A percentile compares a stretch with the other conserved stretches of the same genome.
Evolutionary conservation across 1,284 basidiomycete genomes (phyloP).

Genomic region (Boletellus deceptivus): DNA sequence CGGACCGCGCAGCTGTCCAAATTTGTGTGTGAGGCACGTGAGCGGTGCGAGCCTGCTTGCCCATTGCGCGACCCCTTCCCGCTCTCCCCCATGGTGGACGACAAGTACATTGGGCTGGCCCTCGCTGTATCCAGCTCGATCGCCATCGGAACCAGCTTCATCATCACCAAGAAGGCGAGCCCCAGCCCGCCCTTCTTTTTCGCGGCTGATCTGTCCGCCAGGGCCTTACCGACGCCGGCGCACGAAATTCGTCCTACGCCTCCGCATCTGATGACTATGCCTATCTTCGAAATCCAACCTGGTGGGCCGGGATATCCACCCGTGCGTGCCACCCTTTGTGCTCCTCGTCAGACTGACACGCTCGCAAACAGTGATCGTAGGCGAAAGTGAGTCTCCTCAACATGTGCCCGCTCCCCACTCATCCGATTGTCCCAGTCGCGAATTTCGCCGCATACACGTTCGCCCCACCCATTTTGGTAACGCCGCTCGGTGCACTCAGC

Average conservation of each 20-base stretch:
- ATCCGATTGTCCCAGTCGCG: slow-evolving; percentile 60
- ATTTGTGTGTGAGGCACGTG: no score
- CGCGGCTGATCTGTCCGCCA: slow-evolving; percentile 32
- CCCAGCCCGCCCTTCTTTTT: not conserved
- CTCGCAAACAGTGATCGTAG: slow-evolving; percentile 69
- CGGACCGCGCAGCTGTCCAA: no score
- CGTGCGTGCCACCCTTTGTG: slow-evolving; percentile 54
- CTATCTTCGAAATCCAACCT: slow-evolving; percentile 92
- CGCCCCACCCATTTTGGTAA: slow-evolving; percentile 96
- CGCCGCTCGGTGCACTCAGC: slow-evolving; percentile 92
- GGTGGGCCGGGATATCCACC: slow-evolving; percentile 97
- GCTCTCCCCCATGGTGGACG: slow-evolving; percentile 63
- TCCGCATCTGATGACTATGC: slow-evolving; percentile 75
- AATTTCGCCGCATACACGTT: slow-evolving; percentile 99
- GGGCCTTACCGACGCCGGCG: slow-evolving; percentile 81
- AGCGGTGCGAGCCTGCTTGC: no score
- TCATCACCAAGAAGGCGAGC: slow-evolving; percentile 93
- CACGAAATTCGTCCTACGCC: slow-evolving; percentile 49
- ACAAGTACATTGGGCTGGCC: slow-evolving; percentile 89
- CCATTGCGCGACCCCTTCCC: not conserved
- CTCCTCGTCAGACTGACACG: slow-evolving; percentile 1
- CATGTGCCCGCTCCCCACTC: slow-evolving; percentile 2
- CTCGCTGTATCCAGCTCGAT: slow-evolving; percentile 83
- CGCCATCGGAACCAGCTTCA: slow-evolving; percentile 89
- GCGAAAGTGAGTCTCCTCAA: slow-evolving; percentile 65